These are phyloP conservation scores for Aspergillus baeticus DNA, from an alignment of 495 filamentous ascomycete genomes.

Conservation along the genomic window DNA sequence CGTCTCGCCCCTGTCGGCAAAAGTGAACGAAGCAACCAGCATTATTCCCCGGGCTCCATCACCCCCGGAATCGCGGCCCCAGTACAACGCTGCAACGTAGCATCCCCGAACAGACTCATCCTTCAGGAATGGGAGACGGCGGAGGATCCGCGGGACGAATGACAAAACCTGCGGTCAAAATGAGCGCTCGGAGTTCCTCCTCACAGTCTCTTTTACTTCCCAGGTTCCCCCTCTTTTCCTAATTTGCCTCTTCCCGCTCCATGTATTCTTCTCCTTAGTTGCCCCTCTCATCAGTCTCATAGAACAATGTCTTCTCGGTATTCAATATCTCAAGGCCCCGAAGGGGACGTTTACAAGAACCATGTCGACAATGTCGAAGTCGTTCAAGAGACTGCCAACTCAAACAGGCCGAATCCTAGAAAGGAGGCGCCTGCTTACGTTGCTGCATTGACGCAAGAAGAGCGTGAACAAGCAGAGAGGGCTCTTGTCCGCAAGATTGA, in stretches of 20 bases:
- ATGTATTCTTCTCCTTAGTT: constrained; percentile 4
- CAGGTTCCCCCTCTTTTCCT: neutral
- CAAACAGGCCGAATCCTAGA: constrained; percentile 28
- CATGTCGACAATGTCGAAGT: constrained; percentile 60
- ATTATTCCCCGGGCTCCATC: neutral
- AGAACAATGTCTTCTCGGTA: constrained; percentile 27
- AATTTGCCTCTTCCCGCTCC: neutral
- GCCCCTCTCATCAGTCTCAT: constrained; percentile 1
- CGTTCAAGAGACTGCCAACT: constrained; percentile 23
- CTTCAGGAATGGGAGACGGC: no score
- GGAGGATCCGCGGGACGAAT: neutral
- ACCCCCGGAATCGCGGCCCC: neutral
- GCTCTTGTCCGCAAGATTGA: constrained; percentile 65
- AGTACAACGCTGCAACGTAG: neutral
- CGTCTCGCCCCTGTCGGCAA: neutral
- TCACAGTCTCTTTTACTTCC: neutral
- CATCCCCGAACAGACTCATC: neutral
- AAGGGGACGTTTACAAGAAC: constrained; percentile 49
- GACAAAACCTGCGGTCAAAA: neutral
- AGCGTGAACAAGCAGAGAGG: constrained; percentile 47
- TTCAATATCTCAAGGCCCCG: constrained; percentile 18
- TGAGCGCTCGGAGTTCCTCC: neutral
- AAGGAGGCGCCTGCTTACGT: constrained; percentile 52
- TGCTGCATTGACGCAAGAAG: constrained; percentile 45
- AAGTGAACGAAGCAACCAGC: neutral